Evolutionary conservation across 768 basidiomycete genomes (phyloP).

Genomic region (Lepiota venenata): DNA sequence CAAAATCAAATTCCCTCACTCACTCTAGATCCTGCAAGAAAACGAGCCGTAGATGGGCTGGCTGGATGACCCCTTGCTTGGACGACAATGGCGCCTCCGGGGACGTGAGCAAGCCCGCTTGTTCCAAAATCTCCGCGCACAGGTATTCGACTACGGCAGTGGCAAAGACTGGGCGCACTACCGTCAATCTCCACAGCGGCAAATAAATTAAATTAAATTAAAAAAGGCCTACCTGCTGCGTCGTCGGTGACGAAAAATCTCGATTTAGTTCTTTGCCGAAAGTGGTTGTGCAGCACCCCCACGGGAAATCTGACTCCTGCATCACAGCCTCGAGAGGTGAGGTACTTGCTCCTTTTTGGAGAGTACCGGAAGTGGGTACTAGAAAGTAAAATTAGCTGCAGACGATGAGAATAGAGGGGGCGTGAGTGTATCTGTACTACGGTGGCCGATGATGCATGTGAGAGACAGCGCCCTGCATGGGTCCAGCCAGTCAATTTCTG

Average conservation of each 20-base stretch:
- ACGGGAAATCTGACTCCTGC: slow-evolving; percentile 3
- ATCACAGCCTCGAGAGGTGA: neutral
- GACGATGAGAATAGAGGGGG: neutral
- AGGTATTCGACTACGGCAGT: slow-evolving; percentile 88
- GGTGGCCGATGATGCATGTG: neutral
- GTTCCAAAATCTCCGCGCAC: slow-evolving; percentile 81
- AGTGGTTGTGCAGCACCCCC: neutral
- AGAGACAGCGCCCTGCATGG: neutral
- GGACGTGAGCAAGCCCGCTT: slow-evolving; percentile 48
- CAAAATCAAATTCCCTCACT: neutral
- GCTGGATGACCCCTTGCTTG: slow-evolving; percentile 1
- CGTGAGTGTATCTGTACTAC: neutral
- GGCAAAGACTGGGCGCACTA: slow-evolving; percentile 58
- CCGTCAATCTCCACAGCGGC: neutral
- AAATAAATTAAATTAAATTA: too few species aligned
- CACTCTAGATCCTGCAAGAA: slow-evolving; percentile 5
- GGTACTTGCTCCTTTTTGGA: neutral
- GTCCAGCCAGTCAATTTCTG: neutral
- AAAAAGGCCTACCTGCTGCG: slow-evolving; percentile 52
- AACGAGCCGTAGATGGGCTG: neutral
- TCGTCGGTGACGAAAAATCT: slow-evolving; percentile 31
- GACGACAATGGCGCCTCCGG: neutral
- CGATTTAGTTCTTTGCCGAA: neutral
- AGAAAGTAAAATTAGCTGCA: neutral
- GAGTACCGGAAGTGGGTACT: neutral